These are phyloP conservation scores for Petrea volubilis DNA, from an alignment of 257 asterid species.

Conservation along the genomic window DNA sequence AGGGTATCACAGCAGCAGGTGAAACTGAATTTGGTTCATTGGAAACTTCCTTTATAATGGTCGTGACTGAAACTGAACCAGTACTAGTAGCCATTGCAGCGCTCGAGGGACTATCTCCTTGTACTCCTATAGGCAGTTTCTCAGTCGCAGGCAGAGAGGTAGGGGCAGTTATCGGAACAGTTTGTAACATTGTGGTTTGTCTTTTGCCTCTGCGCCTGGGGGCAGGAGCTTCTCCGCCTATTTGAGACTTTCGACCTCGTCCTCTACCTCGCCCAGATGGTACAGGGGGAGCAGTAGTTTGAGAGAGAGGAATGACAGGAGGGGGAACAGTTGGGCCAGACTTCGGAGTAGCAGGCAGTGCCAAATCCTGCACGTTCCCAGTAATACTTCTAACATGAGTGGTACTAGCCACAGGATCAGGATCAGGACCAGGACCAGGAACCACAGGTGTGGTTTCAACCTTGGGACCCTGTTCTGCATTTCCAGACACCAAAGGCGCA, in stretches of 20 bases:
- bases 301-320: constrained; percentile 45
- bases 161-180: constrained; percentile 34
- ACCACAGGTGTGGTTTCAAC: constrained; percentile 35
- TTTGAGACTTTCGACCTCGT: constrained; percentile 63
- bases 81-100: constrained; percentile 25
- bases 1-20: constrained; percentile 32
- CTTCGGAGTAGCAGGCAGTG: constrained; percentile 34
- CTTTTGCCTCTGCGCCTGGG: constrained; percentile 78
- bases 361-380: constrained; percentile 42
- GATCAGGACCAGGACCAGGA: constrained; percentile 41
- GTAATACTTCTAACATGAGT: constrained; percentile 37
- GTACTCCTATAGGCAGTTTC: constrained; percentile 30
- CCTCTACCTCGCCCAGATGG: constrained; percentile 74
- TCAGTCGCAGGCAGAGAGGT: constrained; percentile 28
- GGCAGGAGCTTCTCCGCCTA: constrained; percentile 68
- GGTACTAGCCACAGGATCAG: constrained; percentile 41
- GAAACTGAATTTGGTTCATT: constrained; percentile 33
- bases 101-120: constrained; percentile 36
- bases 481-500: constrained; percentile 29
- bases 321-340: constrained; percentile 43
- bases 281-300: constrained; percentile 44
- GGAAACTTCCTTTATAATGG: constrained; percentile 28
- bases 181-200: constrained; percentile 39
- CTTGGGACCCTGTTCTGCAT: constrained; percentile 32
- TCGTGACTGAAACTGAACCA: constrained; percentile 38